Evolutionary conservation across 169 alveolate species (phyloP).

Genomic region (Haemoproteus tartakovskyi): DNA sequence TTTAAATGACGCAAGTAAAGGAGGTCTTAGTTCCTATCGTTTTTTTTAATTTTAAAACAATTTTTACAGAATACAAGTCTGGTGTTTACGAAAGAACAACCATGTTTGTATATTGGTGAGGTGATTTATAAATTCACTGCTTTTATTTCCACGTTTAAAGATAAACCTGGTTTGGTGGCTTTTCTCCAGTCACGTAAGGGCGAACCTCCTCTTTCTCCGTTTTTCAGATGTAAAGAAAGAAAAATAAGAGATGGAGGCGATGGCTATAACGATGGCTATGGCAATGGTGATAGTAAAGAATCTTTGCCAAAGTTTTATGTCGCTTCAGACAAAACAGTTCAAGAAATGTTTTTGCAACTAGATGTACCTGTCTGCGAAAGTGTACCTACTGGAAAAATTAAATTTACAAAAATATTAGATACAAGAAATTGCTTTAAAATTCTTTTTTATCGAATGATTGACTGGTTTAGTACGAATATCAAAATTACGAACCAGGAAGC

Average conservation of each 20-base stretch:
- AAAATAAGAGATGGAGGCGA: not conserved
- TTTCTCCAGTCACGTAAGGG: not conserved
- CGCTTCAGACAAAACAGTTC: no score
- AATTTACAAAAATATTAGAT: no score
- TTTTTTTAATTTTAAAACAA: not conserved
- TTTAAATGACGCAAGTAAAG: constrained; percentile 28
- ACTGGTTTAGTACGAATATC: no score
- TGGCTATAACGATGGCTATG: no score
- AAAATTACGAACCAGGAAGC: not conserved
- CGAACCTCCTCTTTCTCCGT: not conserved
- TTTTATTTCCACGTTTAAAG: constrained; percentile 8
- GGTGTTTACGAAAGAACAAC: constrained; percentile 5
- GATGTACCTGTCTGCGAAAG: no score
- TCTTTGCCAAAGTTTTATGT: no score
- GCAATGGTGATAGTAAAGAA: no score
- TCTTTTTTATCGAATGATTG: no score
- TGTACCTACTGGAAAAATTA: no score
- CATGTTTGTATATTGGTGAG: constrained; percentile 23
- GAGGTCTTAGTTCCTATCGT: constrained; percentile 30
- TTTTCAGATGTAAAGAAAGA: not conserved
- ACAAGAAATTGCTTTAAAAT: no score
- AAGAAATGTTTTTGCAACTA: no score
- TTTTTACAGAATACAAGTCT: not conserved
- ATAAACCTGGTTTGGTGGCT: not conserved
- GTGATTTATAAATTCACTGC: constrained; percentile 18